Percentiles rank a stretch among this genome's conserved stretches.
Conservation (phyloP, 2,329 filamentous ascomycete species). For the Neobulgaria alba region DNA sequence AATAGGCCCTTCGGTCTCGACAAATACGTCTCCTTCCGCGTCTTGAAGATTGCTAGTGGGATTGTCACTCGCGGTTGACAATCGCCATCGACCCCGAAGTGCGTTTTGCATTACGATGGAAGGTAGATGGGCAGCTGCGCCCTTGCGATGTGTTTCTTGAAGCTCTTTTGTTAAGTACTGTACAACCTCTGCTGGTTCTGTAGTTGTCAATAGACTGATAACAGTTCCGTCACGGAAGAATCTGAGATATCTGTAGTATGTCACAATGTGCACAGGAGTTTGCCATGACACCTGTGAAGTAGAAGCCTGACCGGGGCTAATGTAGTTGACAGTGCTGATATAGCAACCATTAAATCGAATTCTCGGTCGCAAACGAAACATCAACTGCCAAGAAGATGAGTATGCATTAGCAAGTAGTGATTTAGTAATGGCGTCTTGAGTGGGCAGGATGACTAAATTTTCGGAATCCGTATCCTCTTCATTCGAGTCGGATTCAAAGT, state of each 20-base stretch:
- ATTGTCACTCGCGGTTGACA: slow-evolving; percentile 32
- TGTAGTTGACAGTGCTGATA: slow-evolving; percentile 94
- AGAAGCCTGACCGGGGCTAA: slow-evolving; percentile 68
- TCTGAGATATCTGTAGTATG: slow-evolving; percentile 93
- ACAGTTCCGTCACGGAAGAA: slow-evolving; percentile 86
- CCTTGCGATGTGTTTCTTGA: slow-evolving; percentile 33
- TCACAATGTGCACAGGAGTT: slow-evolving; percentile 86
- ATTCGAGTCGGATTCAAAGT: slow-evolving; percentile 6
- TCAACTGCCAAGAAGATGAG: slow-evolving; percentile 48
- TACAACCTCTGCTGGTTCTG: slow-evolving; percentile 80
- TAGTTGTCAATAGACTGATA: slow-evolving; percentile 71
- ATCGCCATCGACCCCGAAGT: slow-evolving; percentile 55
- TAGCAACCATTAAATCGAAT: slow-evolving; percentile 94
- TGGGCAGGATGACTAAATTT: slow-evolving; percentile 4
- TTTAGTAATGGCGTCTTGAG: slow-evolving; percentile 16
- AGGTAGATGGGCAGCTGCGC: slow-evolving; percentile 31
- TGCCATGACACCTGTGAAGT: slow-evolving; percentile 66
- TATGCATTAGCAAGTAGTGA: slow-evolving; percentile 35
- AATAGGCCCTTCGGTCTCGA: slow-evolving; percentile 80
- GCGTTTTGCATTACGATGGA: slow-evolving; percentile 59
- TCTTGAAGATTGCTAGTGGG: slow-evolving; percentile 31
- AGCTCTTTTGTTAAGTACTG: slow-evolving; percentile 70
- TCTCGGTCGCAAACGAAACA: slow-evolving; percentile 77
- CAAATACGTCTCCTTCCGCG: slow-evolving; percentile 58
- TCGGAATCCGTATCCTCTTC: not conserved